Evolutionary conservation across 106 monocot species (phyloP), one percentile per base, ranked within the genome.

Genomic region (Ottelia alismoides): DNA sequence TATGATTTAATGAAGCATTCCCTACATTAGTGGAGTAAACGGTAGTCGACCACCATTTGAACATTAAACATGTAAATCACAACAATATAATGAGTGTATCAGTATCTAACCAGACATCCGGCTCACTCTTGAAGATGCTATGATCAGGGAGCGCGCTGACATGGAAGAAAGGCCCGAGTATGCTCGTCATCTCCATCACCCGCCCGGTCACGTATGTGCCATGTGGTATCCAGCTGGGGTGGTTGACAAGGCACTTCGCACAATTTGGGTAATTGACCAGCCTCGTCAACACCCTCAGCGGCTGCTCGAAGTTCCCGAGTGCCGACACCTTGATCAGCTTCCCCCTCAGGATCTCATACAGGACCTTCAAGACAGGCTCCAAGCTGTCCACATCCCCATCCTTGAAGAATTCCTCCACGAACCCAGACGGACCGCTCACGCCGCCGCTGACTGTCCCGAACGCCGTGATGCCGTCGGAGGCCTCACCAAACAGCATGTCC

Each of bases 81-180:
- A n/a, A n/a, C n/a, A n/a, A n/a, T n/a, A n/a, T n/a, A n/a, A n/a
- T n/a, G n/a, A n/a, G n/a, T n/a, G n/a, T n/a, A n/a, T n/a, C n/a
- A n/a, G n/a, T n/a, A n/a, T n/a, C 81, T 85, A 31, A 96, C 96
- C 96, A 81, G 21, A 96, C 82, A 72, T 89, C 88, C 22, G 96
- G 96, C 14, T 64, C 66, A 47, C 78, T 85, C 66, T 64, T 79
- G 48, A 89, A 96, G 49, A 85, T 66, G 53, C 61, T 74, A 28
- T 58, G 47, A 68, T 96, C 96, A 1, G 89, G 74, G 25, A 96
- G 25, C 0, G 85, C 88, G 35, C 96, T 89, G 11, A 96, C 85
- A 70, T 89, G 96, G 51, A 96, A 63, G 43, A 96, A 96, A 52
- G 85, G 78, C 19, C 96, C 96, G 50, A 96, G 46, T 10, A 96